Percentiles rank a stretch among this genome's conserved stretches.
Evolutionary conservation across 306 rosid genomes (phyloP).

Genomic region (Hippophae tibetana): DNA sequence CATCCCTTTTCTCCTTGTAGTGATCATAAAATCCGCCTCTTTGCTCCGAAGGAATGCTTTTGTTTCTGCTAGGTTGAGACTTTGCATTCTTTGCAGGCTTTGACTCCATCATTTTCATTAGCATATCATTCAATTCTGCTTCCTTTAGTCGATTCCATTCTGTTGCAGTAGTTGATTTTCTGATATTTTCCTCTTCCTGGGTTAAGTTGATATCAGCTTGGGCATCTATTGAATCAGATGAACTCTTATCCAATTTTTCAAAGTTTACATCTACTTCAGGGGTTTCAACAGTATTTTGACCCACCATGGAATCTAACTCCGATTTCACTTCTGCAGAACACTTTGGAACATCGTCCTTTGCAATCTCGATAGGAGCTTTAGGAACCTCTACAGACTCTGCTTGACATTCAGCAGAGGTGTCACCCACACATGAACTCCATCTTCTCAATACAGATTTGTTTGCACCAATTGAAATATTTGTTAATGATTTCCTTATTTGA

Average conservation of each 20-base stretch:
- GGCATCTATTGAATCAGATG: constrained; percentile 32
- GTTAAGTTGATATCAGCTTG: constrained; percentile 30
- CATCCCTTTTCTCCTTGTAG: constrained; percentile 82
- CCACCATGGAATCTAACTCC: constrained; percentile 34
- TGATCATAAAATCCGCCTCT: constrained; percentile 72
- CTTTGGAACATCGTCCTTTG: constrained; percentile 26
- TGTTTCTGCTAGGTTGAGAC: constrained; percentile 53
- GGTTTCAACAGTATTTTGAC: constrained; percentile 29
- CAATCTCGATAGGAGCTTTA: constrained; percentile 28
- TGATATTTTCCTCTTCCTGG: constrained; percentile 29
- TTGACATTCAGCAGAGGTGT: constrained; percentile 41
- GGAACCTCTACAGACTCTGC: constrained; percentile 47
- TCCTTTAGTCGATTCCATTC: constrained; percentile 75
- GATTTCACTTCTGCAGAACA: constrained; percentile 27
- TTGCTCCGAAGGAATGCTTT: constrained; percentile 43
- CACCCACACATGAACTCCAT: constrained; percentile 89
- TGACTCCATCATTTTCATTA: constrained; percentile 69
- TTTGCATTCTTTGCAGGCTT: constrained; percentile 45
- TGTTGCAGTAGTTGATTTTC: constrained; percentile 40
- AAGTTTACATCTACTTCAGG: constrained; percentile 28
- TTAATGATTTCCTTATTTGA: constrained; percentile 53
- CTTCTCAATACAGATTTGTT: constrained; percentile 91
- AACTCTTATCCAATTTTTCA: constrained; percentile 34
- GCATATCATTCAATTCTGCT: constrained; percentile 77
- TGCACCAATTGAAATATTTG: constrained; percentile 46